Percentiles rank a stretch among this genome's conserved stretches.
phyloP scores from a whole-genome alignment of 371 early-diverging fungal species.

The Actinomortierella wolfii region DNA sequence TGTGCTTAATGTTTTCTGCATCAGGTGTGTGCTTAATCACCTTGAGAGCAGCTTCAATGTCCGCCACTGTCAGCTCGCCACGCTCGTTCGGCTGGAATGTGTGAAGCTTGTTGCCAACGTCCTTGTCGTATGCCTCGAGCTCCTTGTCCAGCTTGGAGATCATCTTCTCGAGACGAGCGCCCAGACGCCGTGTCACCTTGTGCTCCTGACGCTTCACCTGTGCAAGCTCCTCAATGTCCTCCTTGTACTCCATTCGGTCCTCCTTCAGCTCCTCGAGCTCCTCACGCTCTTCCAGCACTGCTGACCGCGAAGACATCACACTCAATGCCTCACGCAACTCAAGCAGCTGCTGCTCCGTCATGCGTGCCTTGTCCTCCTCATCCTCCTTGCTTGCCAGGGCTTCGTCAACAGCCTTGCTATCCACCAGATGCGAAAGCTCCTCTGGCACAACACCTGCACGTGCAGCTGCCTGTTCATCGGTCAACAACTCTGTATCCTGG shows the following conservation, averaged over 20 bases:
- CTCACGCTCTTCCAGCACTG: constrained; percentile 68
- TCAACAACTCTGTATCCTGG: constrained; percentile 48
- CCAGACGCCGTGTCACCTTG: constrained; percentile 60
- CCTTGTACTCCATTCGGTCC: constrained; percentile 70
- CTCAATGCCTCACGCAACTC: constrained; percentile 68
- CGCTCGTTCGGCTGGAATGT: constrained; percentile 52
- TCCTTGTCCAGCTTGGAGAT: constrained; percentile 73
- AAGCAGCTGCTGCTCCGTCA: constrained; percentile 66
- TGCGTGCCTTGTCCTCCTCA: constrained; percentile 50
- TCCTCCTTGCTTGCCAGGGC: constrained; percentile 16
- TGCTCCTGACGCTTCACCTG: constrained; percentile 62
- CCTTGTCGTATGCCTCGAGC: constrained; percentile 58
- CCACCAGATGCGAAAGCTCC: constrained; percentile 33
- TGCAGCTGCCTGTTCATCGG: constrained; percentile 48
- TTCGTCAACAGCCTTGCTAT: constrained; percentile 1
- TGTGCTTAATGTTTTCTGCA: constrained; percentile 64
- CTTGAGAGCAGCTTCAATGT: constrained; percentile 66
- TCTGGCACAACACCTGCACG: constrained; percentile 39
- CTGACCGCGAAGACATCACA: constrained; percentile 65
- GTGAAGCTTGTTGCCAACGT: constrained; percentile 46
- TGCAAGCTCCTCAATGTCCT: constrained; percentile 65
- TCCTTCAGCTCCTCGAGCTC: constrained; percentile 68
- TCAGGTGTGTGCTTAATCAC: constrained; percentile 67
- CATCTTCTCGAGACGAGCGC: constrained; percentile 69
- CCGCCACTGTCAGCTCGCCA: constrained; percentile 64